Base-by-base conservation (phyloP, 1,284 basidiomycete genomes). In the Rhodotorula glutinis region DNA sequence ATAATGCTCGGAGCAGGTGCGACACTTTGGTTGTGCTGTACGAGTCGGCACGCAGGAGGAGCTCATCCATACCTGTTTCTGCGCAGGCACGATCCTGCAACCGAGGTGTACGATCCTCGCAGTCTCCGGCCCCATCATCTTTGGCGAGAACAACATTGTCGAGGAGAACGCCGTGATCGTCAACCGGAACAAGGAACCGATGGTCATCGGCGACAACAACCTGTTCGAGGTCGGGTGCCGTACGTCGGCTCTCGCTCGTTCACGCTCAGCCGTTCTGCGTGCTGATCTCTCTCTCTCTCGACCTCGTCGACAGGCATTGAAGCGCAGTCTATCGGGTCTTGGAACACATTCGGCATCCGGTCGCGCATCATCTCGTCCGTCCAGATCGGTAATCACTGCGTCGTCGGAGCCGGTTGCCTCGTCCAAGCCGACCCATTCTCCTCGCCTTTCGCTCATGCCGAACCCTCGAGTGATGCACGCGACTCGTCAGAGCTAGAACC, bases 51-150 rank as follows among this genome's bases (percentile, higher is more conserved):
- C n/a, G n/a, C 4, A 11, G n/a, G 17, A 27, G 47, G 46, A 25
- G 7, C 44, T 51, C 30, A 21, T 11, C 19, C 46, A 1, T 27
- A 53, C 27, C 30, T 38, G 7, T 16, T 29, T 23, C 25, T 46
- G 9, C 46, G 44, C 65, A 76, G 89, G 89, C 3, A 89, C 88
- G 2, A 87, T 97, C 57, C 85, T 98, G n/a, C 94, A 98, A 74
- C 94, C 95, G 0, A 91, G 91, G 77, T 91, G 90, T 1, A 90
- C 89, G 40, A 89, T 98, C 70, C 88, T 93, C 69, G 92, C 92
- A 11, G 85, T 91, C 53, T 87, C 86, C 9, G 92, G 90, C 0
- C 88, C 91, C 4, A 92, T 98, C 70, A 82, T 90, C 54, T 88
- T 98, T 56, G 95, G 92, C 13, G 82, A 86, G 30, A 86, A 88